phyloP scores from a whole-genome alignment of 2,329 filamentous ascomycete genomes.

The Penicillium brasilianum region DNA sequence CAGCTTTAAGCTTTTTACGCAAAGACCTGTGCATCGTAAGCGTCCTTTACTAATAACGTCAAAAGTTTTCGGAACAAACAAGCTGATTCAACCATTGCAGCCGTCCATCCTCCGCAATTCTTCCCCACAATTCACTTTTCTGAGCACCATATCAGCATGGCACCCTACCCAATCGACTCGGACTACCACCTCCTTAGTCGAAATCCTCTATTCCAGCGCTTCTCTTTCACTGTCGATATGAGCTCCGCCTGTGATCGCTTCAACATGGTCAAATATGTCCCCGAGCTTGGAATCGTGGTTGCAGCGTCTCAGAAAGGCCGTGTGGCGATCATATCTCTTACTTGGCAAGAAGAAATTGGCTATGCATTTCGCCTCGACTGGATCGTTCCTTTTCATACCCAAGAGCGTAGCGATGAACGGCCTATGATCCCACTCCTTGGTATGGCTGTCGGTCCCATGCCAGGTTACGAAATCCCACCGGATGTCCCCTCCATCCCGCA shows the following conservation, averaged over 20 bases:
- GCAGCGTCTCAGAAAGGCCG: slow-evolving; percentile 63
- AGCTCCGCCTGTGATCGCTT: slow-evolving; percentile 54
- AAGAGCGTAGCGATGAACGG: slow-evolving; percentile 53
- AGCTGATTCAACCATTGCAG: slow-evolving; percentile 20
- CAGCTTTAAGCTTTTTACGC: slow-evolving; percentile 9
- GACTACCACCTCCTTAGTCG: slow-evolving; percentile 40
- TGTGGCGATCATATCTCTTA: slow-evolving; percentile 60
- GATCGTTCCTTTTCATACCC: slow-evolving; percentile 58
- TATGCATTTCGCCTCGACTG: slow-evolving; percentile 61
- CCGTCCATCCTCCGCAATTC: slow-evolving; percentile 27
- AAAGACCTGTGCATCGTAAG: slow-evolving; percentile 27
- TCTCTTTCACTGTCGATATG: slow-evolving; percentile 32
- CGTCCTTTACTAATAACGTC: not conserved
- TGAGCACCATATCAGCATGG: slow-evolving; percentile 45
- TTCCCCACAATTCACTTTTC: slow-evolving; percentile 52
- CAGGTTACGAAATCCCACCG: slow-evolving; percentile 51
- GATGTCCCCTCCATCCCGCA: slow-evolving; percentile 43
- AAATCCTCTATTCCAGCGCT: slow-evolving; percentile 36
- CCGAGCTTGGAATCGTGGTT: slow-evolving; percentile 63
- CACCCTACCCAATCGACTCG: slow-evolving; percentile 40
- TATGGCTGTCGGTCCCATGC: slow-evolving; percentile 62
- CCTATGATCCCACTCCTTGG: slow-evolving; percentile 57
- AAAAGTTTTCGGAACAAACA: not conserved
- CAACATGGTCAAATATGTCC: slow-evolving; percentile 63
- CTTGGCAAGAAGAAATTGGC: slow-evolving; percentile 42